Percentiles rank a stretch among this genome's conserved stretches.
Conservation (phyloP, 169 alveolate species). For the Cryptosporidium viatorum region DNA sequence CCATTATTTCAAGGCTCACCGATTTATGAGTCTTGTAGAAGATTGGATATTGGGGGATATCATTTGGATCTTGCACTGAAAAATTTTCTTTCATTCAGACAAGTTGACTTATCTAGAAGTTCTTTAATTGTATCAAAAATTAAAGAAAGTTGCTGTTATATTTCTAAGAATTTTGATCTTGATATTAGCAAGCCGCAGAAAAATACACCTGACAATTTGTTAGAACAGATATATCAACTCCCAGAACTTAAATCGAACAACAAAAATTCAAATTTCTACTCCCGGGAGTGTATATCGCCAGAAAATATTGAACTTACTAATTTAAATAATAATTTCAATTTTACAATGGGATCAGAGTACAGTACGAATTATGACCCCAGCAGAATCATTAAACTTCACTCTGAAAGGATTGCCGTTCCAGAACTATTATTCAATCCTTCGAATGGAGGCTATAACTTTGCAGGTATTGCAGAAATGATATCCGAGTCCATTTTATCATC, state of each 20-base stretch:
- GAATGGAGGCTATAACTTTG: conserved; percentile 28
- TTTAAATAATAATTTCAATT: neutral
- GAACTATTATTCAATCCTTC: conserved; percentile 54
- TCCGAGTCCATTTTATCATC: conserved; percentile 32
- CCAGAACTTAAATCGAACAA: conserved; percentile 26
- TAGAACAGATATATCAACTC: conserved; percentile 33
- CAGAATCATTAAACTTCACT: conserved; percentile 18
- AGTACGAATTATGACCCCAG: neutral
- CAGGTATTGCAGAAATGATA: conserved; percentile 70
- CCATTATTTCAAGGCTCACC: conserved; percentile 62
- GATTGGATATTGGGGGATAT: conserved; percentile 73
- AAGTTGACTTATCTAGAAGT: conserved; percentile 48
- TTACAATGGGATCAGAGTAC: neutral
- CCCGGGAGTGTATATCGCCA: conserved; percentile 26
- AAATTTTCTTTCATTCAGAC: conserved; percentile 53
- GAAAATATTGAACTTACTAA: neutral
- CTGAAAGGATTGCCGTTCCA: conserved; percentile 57
- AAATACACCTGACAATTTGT: neutral
- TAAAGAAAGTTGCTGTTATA: conserved; percentile 55
- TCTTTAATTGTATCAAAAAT: conserved; percentile 52
- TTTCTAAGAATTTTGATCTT: conserved; percentile 24
- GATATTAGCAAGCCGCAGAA: neutral
- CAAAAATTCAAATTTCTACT: conserved; percentile 14
- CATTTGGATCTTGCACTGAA: conserved; percentile 51
- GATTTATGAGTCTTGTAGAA: conserved; percentile 50